A percentile compares a stretch with the other conserved stretches of the same genome.
These are phyloP conservation scores for Hericium erinaceus DNA, from an alignment of 768 basidiomycete species.

Conservation along the genomic window DNA sequence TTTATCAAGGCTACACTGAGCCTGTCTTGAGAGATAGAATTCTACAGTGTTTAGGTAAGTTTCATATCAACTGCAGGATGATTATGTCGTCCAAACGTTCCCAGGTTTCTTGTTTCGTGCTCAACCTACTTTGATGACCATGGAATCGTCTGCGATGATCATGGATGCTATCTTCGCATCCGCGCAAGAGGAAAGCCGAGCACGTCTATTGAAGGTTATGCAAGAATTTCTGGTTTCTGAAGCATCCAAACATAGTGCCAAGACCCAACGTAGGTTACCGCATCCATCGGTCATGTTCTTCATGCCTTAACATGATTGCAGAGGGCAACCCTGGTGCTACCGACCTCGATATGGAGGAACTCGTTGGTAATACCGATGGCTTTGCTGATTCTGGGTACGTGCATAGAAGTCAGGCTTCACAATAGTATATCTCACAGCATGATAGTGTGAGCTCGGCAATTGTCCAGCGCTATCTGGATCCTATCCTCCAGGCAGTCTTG, in stretches of 20 bases:
- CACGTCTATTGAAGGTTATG: slow-evolving; percentile 74
- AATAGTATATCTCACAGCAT: background rate
- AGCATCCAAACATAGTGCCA: slow-evolving; percentile 62
- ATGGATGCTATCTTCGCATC: slow-evolving; percentile 88
- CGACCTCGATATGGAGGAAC: slow-evolving; percentile 81
- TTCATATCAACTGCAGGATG: background rate
- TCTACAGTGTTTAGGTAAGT: slow-evolving; percentile 76
- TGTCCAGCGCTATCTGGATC: slow-evolving; percentile 82
- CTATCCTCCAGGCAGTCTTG: slow-evolving; percentile 74
- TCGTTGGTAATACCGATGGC: slow-evolving; percentile 90
- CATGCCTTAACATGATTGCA: background rate
- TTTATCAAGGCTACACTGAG: slow-evolving; percentile 62
- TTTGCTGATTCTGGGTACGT: slow-evolving; percentile 95
- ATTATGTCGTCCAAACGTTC: background rate
- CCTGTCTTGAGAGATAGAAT: slow-evolving; percentile 56
- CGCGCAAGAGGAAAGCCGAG: slow-evolving; percentile 59
- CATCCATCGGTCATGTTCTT: background rate
- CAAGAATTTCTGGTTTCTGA: slow-evolving; percentile 88
- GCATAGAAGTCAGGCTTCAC: background rate
- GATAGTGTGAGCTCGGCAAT: slow-evolving; percentile 86
- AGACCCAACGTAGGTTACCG: slow-evolving; percentile 45
- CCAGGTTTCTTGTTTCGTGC: slow-evolving; percentile 87
- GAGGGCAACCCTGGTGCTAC: slow-evolving; percentile 28
- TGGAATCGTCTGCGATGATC: slow-evolving; percentile 65
- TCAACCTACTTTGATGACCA: slow-evolving; percentile 84